Evolutionary conservation across 345 rosid genomes (phyloP).

Genomic region (Corymbia maculata): DNA sequence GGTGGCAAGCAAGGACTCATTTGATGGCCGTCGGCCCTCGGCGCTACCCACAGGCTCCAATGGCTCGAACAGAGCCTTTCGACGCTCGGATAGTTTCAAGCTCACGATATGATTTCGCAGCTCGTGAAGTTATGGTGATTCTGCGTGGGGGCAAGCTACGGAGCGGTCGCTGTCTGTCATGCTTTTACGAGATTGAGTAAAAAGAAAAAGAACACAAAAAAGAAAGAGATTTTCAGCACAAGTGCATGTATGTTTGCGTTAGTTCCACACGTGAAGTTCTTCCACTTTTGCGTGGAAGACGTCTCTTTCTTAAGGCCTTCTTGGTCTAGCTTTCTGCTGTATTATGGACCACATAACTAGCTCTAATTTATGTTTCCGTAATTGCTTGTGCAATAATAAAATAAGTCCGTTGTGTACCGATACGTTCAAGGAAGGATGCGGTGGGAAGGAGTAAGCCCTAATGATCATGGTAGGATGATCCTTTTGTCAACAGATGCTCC

Average conservation of each 20-base stretch:
- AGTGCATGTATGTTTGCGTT: not conserved
- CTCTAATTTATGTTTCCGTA: not conserved
- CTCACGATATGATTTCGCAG: not conserved
- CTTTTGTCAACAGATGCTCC: not conserved
- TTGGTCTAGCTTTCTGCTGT: not conserved
- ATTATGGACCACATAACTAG: not conserved
- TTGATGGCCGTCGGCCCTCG: conserved; percentile 38
- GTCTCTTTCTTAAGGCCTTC: not conserved
- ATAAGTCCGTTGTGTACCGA: not conserved
- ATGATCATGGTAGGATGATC: not conserved
- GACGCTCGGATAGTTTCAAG: conserved; percentile 30
- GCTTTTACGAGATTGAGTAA: not conserved
- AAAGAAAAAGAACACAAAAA: not conserved
- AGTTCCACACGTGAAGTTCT: not conserved
- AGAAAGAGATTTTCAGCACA: not conserved
- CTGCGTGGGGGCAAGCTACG: not conserved
- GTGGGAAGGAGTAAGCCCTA: not conserved
- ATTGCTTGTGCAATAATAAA: not conserved
- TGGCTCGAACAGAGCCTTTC: conserved; percentile 88
- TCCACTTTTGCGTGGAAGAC: not conserved
- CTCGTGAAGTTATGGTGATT: not conserved
- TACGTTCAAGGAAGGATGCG: not conserved
- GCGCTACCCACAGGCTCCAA: conserved; percentile 45
- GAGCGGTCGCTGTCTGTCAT: not conserved
- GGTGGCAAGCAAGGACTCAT: conserved; percentile 82